Evolutionary conservation across 768 basidiomycete species (phyloP).

Genomic region (Tricholoma flavovirens): DNA sequence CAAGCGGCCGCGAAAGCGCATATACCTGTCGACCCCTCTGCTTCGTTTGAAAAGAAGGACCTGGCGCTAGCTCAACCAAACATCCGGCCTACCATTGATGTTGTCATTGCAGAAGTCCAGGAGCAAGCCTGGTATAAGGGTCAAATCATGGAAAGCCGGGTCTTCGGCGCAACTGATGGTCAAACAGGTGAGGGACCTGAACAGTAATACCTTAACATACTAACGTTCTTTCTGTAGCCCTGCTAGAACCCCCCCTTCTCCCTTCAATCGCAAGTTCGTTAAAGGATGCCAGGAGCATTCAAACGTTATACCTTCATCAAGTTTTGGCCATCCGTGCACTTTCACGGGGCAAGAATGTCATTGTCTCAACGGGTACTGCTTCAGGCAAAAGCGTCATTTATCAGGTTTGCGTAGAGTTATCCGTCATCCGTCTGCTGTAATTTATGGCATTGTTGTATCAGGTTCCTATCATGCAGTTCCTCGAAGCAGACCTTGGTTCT

Average conservation of each 20-base stretch:
- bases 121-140: slow-evolving; percentile 60
- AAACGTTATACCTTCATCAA: slow-evolving; percentile 64
- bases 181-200: slow-evolving; percentile 34
- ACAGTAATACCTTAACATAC: background rate
- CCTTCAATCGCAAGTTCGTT: slow-evolving; percentile 50
- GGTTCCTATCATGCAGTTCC: slow-evolving; percentile 64
- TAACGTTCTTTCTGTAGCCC: background rate
- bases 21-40: slow-evolving; percentile 59
- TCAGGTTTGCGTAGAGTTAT: slow-evolving; percentile 41
- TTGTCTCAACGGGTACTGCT: slow-evolving; percentile 87
- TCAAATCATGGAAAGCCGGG: slow-evolving; percentile 59
- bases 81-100: slow-evolving; percentile 51
- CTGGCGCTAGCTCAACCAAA: slow-evolving; percentile 32
- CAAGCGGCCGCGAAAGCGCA: slow-evolving; percentile 64
- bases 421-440: background rate
- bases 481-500: slow-evolving; percentile 54
- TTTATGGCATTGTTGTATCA: slow-evolving; percentile 18
- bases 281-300: slow-evolving; percentile 51
- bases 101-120: slow-evolving; percentile 52
- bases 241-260: slow-evolving; percentile 54
- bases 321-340: slow-evolving; percentile 65
- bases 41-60: slow-evolving; percentile 7
- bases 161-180: slow-evolving; percentile 46
- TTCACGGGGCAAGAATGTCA: slow-evolving; percentile 56
- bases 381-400: slow-evolving; percentile 88